These are phyloP conservation scores for Eimeria falciformis DNA, from an alignment of 169 alveolate species.

Conservation along the genomic window DNA sequence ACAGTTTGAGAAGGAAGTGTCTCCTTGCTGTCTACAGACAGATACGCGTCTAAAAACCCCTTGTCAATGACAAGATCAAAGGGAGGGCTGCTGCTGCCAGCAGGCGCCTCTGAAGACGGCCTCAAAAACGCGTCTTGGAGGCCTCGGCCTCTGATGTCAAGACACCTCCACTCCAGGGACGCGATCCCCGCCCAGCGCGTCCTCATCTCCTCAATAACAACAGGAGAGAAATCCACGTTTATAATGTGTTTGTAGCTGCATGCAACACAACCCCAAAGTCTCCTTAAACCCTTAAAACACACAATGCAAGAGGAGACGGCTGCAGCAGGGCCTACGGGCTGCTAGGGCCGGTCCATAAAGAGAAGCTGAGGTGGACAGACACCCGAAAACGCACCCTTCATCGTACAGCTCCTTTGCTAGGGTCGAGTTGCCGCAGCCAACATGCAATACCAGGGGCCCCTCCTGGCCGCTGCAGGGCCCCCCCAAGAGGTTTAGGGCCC, in stretches of 20 bases:
- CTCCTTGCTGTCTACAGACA: conserved; percentile 37
- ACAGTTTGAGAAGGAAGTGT: not conserved
- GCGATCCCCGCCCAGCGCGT: not conserved
- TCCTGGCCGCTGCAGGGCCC: not conserved
- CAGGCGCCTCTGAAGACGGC: not conserved
- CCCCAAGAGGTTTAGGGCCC: conserved; percentile 26
- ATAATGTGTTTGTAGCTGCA: conserved; percentile 26
- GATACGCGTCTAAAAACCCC: conserved; percentile 57
- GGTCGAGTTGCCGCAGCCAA: conserved; percentile 59
- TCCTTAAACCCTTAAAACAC: not conserved
- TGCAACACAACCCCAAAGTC: not conserved
- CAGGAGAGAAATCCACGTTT: conserved; percentile 58
- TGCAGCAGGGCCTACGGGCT: not conserved
- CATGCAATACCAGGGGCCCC: conserved; percentile 30
- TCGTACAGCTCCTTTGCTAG: conserved; percentile 24
- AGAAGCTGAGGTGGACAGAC: not conserved
- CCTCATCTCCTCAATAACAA: conserved; percentile 47
- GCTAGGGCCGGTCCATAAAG: not conserved
- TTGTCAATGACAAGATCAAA: conserved; percentile 62
- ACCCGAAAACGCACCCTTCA: conserved; percentile 5
- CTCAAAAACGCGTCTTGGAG: conserved; percentile 6
- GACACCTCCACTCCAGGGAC: conserved; percentile 34
- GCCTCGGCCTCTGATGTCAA: conserved; percentile 26
- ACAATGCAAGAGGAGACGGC: not conserved
- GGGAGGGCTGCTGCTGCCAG: conserved; percentile 15